Evolutionary conservation across 2,329 filamentous ascomycete species (phyloP), one percentile per base, ranked within the genome.

Genomic region (Penicillium brevicompactum): DNA sequence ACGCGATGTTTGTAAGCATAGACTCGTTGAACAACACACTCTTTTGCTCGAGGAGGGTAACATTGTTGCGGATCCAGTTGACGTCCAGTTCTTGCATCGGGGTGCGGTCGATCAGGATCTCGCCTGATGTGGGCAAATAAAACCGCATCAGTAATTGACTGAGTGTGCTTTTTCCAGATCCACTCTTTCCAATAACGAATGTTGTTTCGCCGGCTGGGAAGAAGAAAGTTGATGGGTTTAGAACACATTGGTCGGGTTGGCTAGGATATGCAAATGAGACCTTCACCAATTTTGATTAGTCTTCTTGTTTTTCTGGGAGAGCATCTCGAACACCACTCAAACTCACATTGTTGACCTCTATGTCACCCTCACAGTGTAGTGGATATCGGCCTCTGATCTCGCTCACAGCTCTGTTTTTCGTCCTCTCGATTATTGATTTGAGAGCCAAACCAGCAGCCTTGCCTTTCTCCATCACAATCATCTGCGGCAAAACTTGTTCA

Each of bases 111-210:
- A 97, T 76, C 0, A 81, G 69, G 14, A 97, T 86, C 0, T 82
- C 72, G 0, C 92, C 93, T 0, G 76, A 76, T 0, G 76, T 72
- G 0, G 90, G 84, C 6, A 84, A 78, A 67, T 97, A 96, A 63
- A 95, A 89, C 11, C 87, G 84, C 48, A 92, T 80, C 0, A 97
- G 79, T 0, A 97, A 80, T 67, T 91, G 91, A 1, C 88, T 87
- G 1, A 97, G 68, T 0, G 93, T 97, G 63, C 91, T 96, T 72
- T 97, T 97, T 0, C 93, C 93, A 2, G 91, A 96, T 0, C 94
- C 94, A 66, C 91, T 96, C 65, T 82, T 84, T 0, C 93, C 94
- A 47, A 97, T 84, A 2, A 97, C 80, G 66, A 94, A 97, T 0
- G 87, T 91, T 3, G 88, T 85, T 58, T 89, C 80, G 0, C 89